Base-by-base conservation (phyloP, 306 rosid species). In the Rosa multiflora region DNA sequence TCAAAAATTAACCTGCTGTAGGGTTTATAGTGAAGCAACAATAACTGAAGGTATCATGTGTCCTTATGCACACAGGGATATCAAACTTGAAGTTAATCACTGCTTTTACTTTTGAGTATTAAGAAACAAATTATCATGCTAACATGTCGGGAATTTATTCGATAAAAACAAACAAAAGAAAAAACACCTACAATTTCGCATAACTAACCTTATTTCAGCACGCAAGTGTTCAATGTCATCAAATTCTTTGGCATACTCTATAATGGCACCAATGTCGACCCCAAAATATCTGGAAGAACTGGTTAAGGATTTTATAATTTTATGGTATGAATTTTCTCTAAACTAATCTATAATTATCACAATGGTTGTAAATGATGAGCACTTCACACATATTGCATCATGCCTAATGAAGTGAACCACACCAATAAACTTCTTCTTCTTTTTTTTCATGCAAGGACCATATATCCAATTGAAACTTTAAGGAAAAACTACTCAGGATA, bases 201-300 rank as follows among this genome's bases (percentile, higher is more conserved):
- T 83, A 48, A 82, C 88, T 29, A 72, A 93, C 99, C 99, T 91
- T 89, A 96, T 96, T 83, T 88, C 90, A 83, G 98, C 98, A 48
- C 96, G 96, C 88, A 96, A 74, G 90, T 93, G 99, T 82, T 91
- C 96, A 72, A 93, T 87, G 88, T 88, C 98, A 85, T 81, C 77
- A 80, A 39, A 88, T 7, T 87, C 79, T 80, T 81, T 81, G 74
- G 96, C 90, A 89, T 93, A 91, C 53, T 85, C 92, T 82, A 26
- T 91, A 85, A 93, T 93, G 78, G 91, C 97, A 86, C 84, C 86
- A 71, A 96, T 96, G 80, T 96, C 98, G 76, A 96, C 98, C 71
- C 91, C 90, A 82, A 96, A 96, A 84, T 93, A 96, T 91, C 99
- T 91, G 63, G 81, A 72, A 26, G 39, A 39, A 75, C 67, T 72